Evolutionary conservation across 2,329 filamentous ascomycete genomes (phyloP).

Genomic region (Aspergillus ibericus): DNA sequence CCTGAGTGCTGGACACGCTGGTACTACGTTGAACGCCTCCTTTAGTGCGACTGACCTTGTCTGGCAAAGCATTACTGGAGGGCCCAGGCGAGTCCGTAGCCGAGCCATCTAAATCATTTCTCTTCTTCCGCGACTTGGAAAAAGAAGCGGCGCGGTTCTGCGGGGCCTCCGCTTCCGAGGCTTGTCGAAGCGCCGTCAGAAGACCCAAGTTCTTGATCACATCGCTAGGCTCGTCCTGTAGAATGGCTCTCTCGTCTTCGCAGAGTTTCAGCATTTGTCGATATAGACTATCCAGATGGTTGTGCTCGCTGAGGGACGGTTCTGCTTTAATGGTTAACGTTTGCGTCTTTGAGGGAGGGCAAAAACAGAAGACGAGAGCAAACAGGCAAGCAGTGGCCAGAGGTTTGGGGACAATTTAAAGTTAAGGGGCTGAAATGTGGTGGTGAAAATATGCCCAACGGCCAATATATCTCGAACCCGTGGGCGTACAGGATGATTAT

Average conservation of each 20-base stretch:
- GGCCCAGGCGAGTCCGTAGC: conserved; percentile 48
- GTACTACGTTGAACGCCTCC: conserved; percentile 40
- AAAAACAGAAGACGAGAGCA: not conserved
- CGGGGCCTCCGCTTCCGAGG: conserved; percentile 48
- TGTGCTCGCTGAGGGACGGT: conserved; percentile 42
- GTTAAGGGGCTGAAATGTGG: not conserved
- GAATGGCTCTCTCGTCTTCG: conserved; percentile 50
- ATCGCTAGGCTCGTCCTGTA: conserved; percentile 51
- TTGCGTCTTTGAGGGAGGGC: not conserved
- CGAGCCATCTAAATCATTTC: conserved; percentile 45
- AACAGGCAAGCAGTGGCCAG: not conserved
- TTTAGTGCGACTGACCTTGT: conserved; percentile 48
- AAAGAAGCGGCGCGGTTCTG: conserved; percentile 38
- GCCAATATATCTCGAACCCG: not conserved
- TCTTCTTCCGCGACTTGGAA: conserved; percentile 49
- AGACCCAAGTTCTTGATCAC: conserved; percentile 53
- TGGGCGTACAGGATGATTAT: not conserved
- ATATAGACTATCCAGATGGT: conserved; percentile 47
- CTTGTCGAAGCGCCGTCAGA: conserved; percentile 49
- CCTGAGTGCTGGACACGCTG: conserved; percentile 45
- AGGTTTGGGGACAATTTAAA: not conserved
- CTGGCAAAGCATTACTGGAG: conserved; percentile 38
- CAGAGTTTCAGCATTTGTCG: conserved; percentile 49
- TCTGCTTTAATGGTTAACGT: conserved; percentile 26
- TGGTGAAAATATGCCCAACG: not conserved